phyloP scores from a whole-genome alignment of 371 early-diverging fungal species.

The Blastocladiella emersonii region DNA sequence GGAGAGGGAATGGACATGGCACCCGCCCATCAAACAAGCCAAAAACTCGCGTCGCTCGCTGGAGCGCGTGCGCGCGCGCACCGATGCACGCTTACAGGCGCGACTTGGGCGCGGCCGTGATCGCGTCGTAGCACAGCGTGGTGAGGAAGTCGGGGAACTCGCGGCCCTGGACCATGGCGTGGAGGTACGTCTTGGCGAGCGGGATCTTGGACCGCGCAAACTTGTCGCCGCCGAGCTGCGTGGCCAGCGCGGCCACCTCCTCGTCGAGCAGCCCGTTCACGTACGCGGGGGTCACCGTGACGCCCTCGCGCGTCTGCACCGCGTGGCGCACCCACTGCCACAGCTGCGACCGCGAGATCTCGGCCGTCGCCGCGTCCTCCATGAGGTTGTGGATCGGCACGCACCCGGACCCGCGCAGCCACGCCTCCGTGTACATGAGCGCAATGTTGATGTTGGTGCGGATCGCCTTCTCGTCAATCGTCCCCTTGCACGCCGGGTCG shows the following conservation, averaged over 20 bases:
- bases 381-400: conserved; percentile 93
- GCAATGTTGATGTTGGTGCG: conserved; percentile 82
- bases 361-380: conserved; percentile 96
- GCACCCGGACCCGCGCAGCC: conserved; percentile 88
- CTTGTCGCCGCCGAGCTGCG: conserved; percentile 43
- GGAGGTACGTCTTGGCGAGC: conserved; percentile 61
- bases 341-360: conserved; percentile 90
- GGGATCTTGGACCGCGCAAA: conserved; percentile 51
- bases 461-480: conserved; percentile 78
- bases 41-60: too few species aligned
- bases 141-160: conserved; percentile 88
- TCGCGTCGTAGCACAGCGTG: conserved; percentile 59
- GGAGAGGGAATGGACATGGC: too few species aligned
- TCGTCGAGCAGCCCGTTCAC: conserved; percentile 65
- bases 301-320: conserved; percentile 67
- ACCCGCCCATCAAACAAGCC: too few species aligned
- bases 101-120: conserved; percentile 6
- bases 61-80: too few species aligned
- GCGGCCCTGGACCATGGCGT: conserved; percentile 61
- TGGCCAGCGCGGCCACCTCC: conserved; percentile 55
- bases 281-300: conserved; percentile 54
- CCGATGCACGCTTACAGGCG: conserved; percentile 4
- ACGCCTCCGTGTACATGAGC: conserved; percentile 86
- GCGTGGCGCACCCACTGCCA: conserved; percentile 92
- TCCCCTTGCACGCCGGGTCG: conserved; percentile 57